Evolutionary conservation across 176 grass and related monocot species (phyloP).

Genomic region (Avena sativa): DNA sequence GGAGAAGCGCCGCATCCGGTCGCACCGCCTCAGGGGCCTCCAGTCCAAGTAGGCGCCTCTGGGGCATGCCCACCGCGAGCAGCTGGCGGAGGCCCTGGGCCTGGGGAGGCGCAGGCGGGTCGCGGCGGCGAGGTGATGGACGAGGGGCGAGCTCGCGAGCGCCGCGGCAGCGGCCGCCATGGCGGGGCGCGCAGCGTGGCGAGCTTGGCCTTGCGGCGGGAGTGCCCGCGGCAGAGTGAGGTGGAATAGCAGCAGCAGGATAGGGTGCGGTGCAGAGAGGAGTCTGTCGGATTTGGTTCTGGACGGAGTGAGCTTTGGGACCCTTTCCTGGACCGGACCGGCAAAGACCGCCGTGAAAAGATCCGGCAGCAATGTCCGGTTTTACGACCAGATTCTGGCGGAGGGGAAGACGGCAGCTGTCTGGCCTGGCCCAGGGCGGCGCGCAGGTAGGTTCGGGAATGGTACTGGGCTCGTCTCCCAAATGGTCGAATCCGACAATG

Average conservation of each 20-base stretch:
- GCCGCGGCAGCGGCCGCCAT: constrained; percentile 49
- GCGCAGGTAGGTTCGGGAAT: too few species aligned
- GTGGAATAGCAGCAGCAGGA: constrained; percentile 15
- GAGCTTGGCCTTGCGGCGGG: constrained; percentile 13
- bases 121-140: constrained; percentile 44
- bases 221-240: neutral
- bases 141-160: constrained; percentile 52
- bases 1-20: constrained; percentile 63
- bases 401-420: too few species aligned
- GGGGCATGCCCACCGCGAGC: neutral
- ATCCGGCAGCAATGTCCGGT: neutral
- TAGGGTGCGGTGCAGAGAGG: constrained; percentile 12
- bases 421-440: too few species aligned
- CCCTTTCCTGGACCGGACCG: constrained; percentile 4
- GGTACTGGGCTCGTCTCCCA: too few species aligned
- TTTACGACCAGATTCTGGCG: too few species aligned
- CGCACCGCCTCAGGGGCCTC: constrained; percentile 44
- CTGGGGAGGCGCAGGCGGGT: constrained; percentile 47
- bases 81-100: constrained; percentile 3
- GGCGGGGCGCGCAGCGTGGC: constrained; percentile 4
- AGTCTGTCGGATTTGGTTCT: constrained; percentile 37
- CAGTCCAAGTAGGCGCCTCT: constrained; percentile 37
- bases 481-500: too few species aligned
- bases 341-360: neutral
- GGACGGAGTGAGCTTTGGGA: neutral